A percentile compares a stretch with the other conserved stretches of the same genome.
phyloP scores from a whole-genome alignment of 1,284 basidiomycete species.

The Ustilago trichophora region DNA sequence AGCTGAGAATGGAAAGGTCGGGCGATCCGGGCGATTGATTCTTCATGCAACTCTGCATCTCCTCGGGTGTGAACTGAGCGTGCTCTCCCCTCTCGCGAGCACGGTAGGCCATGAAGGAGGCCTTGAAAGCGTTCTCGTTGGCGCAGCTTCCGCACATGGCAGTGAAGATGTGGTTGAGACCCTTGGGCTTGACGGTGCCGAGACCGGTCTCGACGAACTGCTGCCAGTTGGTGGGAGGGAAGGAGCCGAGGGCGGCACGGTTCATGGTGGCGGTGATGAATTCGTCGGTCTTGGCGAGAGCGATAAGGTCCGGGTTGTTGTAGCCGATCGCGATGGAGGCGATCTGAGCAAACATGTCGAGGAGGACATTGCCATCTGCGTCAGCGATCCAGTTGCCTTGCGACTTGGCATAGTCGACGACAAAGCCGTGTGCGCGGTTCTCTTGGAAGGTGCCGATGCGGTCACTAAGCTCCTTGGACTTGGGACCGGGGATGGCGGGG shows the following conservation, averaged over 20 bases:
- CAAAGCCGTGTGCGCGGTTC: slow-evolving; percentile 67
- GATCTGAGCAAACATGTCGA: slow-evolving; percentile 72
- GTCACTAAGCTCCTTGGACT: slow-evolving; percentile 53
- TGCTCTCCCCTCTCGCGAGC: slow-evolving; percentile 66
- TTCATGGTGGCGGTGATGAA: slow-evolving; percentile 68
- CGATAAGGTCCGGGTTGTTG: slow-evolving; percentile 69
- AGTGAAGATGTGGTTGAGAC: slow-evolving; percentile 68
- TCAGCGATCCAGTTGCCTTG: slow-evolving; percentile 69
- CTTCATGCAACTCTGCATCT: slow-evolving; percentile 69
- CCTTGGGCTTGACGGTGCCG: slow-evolving; percentile 70
- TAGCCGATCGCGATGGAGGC: slow-evolving; percentile 67
- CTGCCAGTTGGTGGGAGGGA: slow-evolving; percentile 70
- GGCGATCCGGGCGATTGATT: slow-evolving; percentile 71
- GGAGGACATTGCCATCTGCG: slow-evolving; percentile 71
- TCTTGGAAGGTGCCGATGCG: slow-evolving; percentile 68
- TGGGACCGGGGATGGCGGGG: slow-evolving; percentile 63
- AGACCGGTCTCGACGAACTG: slow-evolving; percentile 69
- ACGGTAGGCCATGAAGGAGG: slow-evolving; percentile 70
- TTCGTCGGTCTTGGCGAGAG: slow-evolving; percentile 65
- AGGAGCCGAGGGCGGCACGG: slow-evolving; percentile 71
- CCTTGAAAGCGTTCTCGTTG: slow-evolving; percentile 70
- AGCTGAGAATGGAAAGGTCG: slow-evolving; percentile 70
- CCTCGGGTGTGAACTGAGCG: slow-evolving; percentile 24
- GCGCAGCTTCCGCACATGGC: slow-evolving; percentile 67
- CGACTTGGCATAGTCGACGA: slow-evolving; percentile 67